Conservation (phyloP, 768 basidiomycete genomes). For the Symmetrospora coprosmae region DNA sequence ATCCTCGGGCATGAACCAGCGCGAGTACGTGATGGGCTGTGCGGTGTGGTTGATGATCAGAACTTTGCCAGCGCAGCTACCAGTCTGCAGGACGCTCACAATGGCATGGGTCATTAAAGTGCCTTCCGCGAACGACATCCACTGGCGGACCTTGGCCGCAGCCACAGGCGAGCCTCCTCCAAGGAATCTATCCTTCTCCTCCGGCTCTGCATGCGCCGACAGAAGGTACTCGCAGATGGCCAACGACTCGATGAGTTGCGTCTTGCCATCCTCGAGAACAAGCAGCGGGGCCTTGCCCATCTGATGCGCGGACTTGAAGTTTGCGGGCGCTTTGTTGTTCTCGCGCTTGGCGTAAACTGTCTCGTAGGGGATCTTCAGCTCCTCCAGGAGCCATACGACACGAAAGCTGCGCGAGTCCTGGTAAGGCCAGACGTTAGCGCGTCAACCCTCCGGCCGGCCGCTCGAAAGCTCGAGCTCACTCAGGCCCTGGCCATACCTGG, state of each 20-base stretch:
- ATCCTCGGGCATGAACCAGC: slow-evolving; percentile 7
- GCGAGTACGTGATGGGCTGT: slow-evolving; percentile 14
- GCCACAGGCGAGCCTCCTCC: background rate
- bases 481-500: background rate
- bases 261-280: slow-evolving; percentile 9
- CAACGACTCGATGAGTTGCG: slow-evolving; percentile 3
- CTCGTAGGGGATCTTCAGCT: slow-evolving; percentile 5
- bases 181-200: background rate
- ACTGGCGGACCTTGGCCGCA: background rate
- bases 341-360: slow-evolving; percentile 13
- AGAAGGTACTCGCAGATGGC: slow-evolving; percentile 17
- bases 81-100: background rate
- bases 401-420: slow-evolving; percentile 20
- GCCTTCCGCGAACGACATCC: background rate
- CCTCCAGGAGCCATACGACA: slow-evolving; percentile 7
- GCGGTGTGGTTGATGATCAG: no score
- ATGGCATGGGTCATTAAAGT: slow-evolving; percentile 2
- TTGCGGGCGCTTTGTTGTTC: slow-evolving; percentile 10
- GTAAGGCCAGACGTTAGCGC: no score
- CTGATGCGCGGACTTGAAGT: slow-evolving; percentile 4
- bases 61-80: background rate
- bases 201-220: background rate
- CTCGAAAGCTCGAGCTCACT: background rate
- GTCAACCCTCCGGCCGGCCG: no score
- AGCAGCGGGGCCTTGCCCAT: slow-evolving; percentile 20